Evolutionary conservation across 148 eudicot species (phyloP), one percentile per base, ranked within the genome.

Genomic region (Bassia scoparia): DNA sequence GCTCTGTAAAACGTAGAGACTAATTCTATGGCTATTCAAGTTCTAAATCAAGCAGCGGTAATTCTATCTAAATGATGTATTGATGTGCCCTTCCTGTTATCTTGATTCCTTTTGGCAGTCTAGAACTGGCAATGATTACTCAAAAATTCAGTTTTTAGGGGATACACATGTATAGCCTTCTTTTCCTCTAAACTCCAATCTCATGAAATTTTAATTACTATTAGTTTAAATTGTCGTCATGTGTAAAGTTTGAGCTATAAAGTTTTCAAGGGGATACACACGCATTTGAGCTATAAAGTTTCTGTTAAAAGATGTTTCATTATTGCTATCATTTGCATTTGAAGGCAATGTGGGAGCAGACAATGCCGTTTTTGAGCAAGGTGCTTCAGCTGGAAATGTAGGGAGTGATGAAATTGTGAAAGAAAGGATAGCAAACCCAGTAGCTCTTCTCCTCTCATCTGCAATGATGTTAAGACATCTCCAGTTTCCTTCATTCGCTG

Each of bases 361-460:
- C 56, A 80, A 89, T 80, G 94, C 97, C 24, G 78, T 91, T 20
- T 91, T 91, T 38, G 97, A 91, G 85, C 97, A 91, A 87, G 97
- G 97, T 27, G 97, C 97, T 15, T 91, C 94, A 27, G 97, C 97
- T n/a, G 97, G 97, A 70, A 91, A 91, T 63, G 97, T 91, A 3
- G 97, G 97, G 41, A 91, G 88, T 72, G 67, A 71, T 69, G 82
- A 84, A 12, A 21, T 91, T 50, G 67, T 91, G 43, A 84, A 81
- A 68, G 75, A 85, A 81, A 89, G 86, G 83, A 89, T 78, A 79
- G 97, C 94, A 31, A 91, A 91, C 70, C 97, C 97, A 4, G 88
- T 89, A 12, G 97, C 97, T 66, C 74, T 91, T 71, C 83, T 91
- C 23, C 89, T 89, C 30, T 89, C 94, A 21, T 87, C 97, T 5